Conservation (phyloP, 169 alveolate species). For the Sarcocystis neurona region DNA sequence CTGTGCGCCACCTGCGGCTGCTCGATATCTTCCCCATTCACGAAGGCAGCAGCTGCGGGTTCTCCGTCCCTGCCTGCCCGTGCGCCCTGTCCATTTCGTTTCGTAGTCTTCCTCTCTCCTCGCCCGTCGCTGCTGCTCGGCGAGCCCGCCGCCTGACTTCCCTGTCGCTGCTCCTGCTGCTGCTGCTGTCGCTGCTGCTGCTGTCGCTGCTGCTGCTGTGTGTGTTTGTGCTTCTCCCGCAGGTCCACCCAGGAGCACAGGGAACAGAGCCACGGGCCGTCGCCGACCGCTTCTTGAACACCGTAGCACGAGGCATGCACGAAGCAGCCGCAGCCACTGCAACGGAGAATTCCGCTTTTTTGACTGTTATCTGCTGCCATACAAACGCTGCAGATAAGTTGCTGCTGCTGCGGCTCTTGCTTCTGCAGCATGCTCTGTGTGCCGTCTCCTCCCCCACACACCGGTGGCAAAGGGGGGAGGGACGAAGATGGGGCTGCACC, state of each 20-base stretch:
- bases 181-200: constrained; percentile 40
- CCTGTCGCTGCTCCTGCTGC: neutral
- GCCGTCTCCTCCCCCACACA: neutral
- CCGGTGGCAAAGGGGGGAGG: too few relatives aligned
- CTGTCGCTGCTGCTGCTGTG: constrained; percentile 45
- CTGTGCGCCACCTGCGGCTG: neutral
- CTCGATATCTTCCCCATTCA: too few relatives aligned
- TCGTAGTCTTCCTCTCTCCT: neutral
- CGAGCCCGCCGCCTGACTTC: neutral
- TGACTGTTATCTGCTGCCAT: constrained; percentile 75
- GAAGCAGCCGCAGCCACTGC: constrained; percentile 74
- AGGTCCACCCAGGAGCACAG: constrained; percentile 61
- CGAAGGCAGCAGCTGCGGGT: neutral
- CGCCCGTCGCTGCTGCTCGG: neutral
- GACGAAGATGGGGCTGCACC: neutral
- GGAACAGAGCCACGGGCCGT: constrained; percentile 77
- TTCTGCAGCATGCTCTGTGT: neutral
- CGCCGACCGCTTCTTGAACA: constrained; percentile 67
- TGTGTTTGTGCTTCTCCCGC: neutral
- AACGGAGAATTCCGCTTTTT: constrained; percentile 73
- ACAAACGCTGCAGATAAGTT: constrained; percentile 71
- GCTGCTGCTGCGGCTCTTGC: neutral
- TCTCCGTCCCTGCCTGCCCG: neutral
- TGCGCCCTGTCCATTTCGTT: neutral
- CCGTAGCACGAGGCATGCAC: constrained; percentile 80